Conservation (phyloP, 352 stramenopile species). For the Globisporangium nodosum region DNA sequence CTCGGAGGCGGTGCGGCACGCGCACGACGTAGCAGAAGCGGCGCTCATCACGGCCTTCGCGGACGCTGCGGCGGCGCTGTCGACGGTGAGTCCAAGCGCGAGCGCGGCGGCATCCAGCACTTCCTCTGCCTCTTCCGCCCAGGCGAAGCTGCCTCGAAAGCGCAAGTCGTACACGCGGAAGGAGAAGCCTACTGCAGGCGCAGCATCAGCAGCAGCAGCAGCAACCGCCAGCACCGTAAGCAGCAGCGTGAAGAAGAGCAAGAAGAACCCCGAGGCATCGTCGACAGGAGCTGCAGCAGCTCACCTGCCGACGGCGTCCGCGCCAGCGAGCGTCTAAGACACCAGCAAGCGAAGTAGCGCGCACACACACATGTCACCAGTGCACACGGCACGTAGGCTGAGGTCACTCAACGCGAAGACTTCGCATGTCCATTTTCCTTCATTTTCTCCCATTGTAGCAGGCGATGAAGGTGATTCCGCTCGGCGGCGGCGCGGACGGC, state of each 20-base stretch:
- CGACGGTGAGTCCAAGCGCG: constrained; percentile 1
- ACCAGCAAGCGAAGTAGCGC: too few species aligned
- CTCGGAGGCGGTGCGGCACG: constrained; percentile 26
- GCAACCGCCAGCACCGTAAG: neutral
- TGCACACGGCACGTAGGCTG: too few species aligned
- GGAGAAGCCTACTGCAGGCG: constrained; percentile 33
- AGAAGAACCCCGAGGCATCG: constrained; percentile 14
- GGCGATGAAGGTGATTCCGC: neutral
- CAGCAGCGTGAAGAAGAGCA: constrained; percentile 40
- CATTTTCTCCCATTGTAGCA: too few species aligned
- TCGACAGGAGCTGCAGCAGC: too few species aligned
- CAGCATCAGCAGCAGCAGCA: too few species aligned
- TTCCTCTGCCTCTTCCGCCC: neutral
- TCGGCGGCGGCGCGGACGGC: constrained; percentile 36
- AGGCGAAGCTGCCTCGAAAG: constrained; percentile 45
- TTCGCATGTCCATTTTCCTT: too few species aligned
- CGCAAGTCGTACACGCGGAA: constrained; percentile 62
- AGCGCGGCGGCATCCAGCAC: neutral
- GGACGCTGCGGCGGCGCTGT: constrained; percentile 19
- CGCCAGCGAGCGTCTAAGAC: too few species aligned
- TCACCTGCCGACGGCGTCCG: too few species aligned
- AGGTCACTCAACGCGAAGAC: too few species aligned
- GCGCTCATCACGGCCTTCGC: constrained; percentile 26
- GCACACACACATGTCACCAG: too few species aligned
- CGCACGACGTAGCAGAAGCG: constrained; percentile 22